These are phyloP conservation scores for Hemerocallis citrina DNA, from an alignment of 106 monocot species.

Conservation along the genomic window DNA sequence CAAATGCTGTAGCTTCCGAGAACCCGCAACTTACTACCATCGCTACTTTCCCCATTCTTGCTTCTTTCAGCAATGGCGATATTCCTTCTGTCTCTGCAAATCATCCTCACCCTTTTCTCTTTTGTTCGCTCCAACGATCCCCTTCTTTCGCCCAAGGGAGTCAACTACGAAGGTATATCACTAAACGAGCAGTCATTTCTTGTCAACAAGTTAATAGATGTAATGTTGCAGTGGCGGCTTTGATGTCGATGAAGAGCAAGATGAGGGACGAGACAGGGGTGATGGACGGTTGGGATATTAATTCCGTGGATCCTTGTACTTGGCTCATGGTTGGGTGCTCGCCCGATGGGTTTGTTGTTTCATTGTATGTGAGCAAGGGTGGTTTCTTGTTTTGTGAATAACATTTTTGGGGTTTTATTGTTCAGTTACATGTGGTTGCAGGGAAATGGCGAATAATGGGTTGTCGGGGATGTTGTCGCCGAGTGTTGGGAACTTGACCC, in stretches of 20 bases:
- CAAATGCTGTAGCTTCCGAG: too few species aligned
- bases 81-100: too few species aligned
- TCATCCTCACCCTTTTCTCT: too few species aligned
- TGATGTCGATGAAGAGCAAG: constrained; percentile 88
- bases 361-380: constrained; percentile 38
- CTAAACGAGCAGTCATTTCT: too few species aligned
- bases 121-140: constrained; percentile 40
- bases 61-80: too few species aligned
- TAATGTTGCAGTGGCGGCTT: constrained; percentile 58
- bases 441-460: constrained; percentile 86
- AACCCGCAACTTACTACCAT: too few species aligned
- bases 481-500: constrained; percentile 82
- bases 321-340: constrained; percentile 98
- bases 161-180: constrained; percentile 79
- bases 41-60: too few species aligned
- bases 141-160: constrained; percentile 75
- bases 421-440: constrained; percentile 17
- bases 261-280: constrained; percentile 55
- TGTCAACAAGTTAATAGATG: neutral
- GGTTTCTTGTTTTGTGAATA: neutral
- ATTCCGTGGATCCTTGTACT: constrained; percentile 95
- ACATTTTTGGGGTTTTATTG: neutral
- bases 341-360: constrained; percentile 69
- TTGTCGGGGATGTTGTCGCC: constrained; percentile 63
- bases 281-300: constrained; percentile 92